A percentile compares a stretch with the other conserved stretches of the same genome.
phyloP scores from a whole-genome alignment of 768 basidiomycete species.

The Collybia nuda region DNA sequence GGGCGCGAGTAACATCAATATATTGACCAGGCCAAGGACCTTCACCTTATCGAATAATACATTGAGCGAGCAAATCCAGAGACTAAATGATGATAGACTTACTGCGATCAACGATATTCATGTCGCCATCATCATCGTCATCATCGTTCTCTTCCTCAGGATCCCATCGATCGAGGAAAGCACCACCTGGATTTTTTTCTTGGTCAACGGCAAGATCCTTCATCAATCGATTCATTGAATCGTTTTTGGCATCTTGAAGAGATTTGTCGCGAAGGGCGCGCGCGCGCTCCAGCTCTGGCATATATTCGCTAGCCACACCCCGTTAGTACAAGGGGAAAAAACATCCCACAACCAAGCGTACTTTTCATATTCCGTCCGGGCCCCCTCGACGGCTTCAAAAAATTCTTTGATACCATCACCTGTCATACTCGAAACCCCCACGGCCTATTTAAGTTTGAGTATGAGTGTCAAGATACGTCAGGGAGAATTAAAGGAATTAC shows the following conservation, averaged over 20 bases:
- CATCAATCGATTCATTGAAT: slow-evolving; percentile 77
- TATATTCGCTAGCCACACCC: slow-evolving; percentile 67
- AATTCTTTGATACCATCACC: slow-evolving; percentile 94
- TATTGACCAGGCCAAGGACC: slow-evolving; percentile 73
- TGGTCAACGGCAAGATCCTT: slow-evolving; percentile 78
- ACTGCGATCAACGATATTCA: slow-evolving; percentile 74
- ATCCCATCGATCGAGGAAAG: slow-evolving; percentile 62
- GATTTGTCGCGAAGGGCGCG: slow-evolving; percentile 62
- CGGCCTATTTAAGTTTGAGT: slow-evolving; percentile 53
- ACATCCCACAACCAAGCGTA: slow-evolving; percentile 32
- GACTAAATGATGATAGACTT: slow-evolving; percentile 25
- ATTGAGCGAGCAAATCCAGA: not conserved
- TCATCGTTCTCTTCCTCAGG: slow-evolving; percentile 53
- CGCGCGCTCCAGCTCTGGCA: slow-evolving; percentile 83
- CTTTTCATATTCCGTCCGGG: slow-evolving; percentile 87
- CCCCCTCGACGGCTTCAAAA: slow-evolving; percentile 87
- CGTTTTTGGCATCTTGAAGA: slow-evolving; percentile 65
- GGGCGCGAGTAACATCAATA: slow-evolving; percentile 67
- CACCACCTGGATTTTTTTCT: slow-evolving; percentile 56
- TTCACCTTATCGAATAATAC: slow-evolving; percentile 45
- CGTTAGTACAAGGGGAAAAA: not conserved
- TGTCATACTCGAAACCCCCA: slow-evolving; percentile 94
- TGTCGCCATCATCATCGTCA: slow-evolving; percentile 49
- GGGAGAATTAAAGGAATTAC: slow-evolving; percentile 17
- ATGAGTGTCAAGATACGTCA: not conserved